Conservation (phyloP, 2,329 filamentous ascomycete species). For the Tolypocladium capitatum region DNA sequence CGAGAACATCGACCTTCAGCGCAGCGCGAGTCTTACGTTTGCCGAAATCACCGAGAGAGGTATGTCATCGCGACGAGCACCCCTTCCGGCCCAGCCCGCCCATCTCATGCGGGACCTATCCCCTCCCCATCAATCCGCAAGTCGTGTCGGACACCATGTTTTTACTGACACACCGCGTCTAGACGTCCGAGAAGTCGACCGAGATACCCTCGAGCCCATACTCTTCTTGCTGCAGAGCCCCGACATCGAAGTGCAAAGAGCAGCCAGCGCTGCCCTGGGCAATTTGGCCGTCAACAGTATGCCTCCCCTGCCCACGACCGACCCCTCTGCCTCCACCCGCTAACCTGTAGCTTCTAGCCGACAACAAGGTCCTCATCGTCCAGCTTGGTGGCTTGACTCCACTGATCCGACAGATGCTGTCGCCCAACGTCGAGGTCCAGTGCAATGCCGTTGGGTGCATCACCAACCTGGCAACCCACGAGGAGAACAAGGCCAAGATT, state of each 20-base stretch:
- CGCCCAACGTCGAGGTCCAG: conserved; percentile 93
- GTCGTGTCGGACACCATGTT: neutral
- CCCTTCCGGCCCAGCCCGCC: neutral
- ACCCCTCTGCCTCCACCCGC: neutral
- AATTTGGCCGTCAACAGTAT: conserved; percentile 95
- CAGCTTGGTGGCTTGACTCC: conserved; percentile 79
- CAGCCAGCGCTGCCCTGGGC: conserved; percentile 87
- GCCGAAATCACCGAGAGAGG: conserved; percentile 98
- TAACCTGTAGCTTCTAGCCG: conserved; percentile 47
- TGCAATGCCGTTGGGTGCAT: conserved; percentile 99
- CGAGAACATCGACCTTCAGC: conserved; percentile 94
- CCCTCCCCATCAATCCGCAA: neutral
- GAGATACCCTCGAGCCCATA: conserved; percentile 90
- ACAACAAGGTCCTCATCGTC: conserved; percentile 97
- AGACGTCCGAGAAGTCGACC: conserved; percentile 96
- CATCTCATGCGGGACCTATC: neutral
- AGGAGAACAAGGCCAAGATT: conserved; percentile 99
- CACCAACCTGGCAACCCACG: conserved; percentile 93
- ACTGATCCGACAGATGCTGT: conserved; percentile 96
- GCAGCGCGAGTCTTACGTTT: conserved; percentile 95
- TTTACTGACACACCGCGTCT: conserved; percentile 3
- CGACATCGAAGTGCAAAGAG: conserved; percentile 93
- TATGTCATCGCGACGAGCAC: conserved; percentile 28
- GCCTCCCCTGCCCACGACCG: conserved; percentile 13
- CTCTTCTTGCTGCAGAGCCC: conserved; percentile 87